Percentiles rank a stretch among this genome's conserved stretches.
Evolutionary conservation across 2,329 filamentous ascomycete species (phyloP).

Genomic region (Cercospora sesami): DNA sequence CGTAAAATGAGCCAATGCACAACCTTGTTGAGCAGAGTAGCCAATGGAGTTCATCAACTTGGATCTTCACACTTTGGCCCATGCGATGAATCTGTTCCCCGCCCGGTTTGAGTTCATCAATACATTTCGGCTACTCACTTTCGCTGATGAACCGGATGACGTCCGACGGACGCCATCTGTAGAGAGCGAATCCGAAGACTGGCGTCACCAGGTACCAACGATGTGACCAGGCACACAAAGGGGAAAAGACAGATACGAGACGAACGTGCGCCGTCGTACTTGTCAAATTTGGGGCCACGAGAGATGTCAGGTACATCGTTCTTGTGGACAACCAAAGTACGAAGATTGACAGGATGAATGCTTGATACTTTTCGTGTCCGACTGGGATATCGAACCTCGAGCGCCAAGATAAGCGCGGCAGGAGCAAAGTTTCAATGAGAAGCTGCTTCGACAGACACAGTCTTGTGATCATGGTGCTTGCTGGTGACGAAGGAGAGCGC

Average conservation of each 20-base stretch:
- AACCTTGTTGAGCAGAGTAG: background rate
- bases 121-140: background rate
- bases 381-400: background rate
- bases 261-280: background rate
- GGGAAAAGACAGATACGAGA: background rate
- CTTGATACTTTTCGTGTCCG: background rate
- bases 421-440: background rate
- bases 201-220: background rate
- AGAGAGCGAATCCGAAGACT: background rate
- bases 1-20: background rate
- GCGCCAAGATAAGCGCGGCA: background rate
- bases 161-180: background rate
- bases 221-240: background rate
- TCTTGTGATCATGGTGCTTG: background rate
- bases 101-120: background rate
- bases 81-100: background rate
- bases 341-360: background rate
- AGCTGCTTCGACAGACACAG: background rate
- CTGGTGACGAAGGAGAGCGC: background rate
- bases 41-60: background rate
- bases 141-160: background rate
- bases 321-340: background rate
- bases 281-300: background rate
- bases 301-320: background rate
- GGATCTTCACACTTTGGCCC: background rate